Evolutionary conservation across 208 protist species (phyloP), one percentile per base, ranked within the genome.

Genomic region (Trypanosoma brucei): DNA sequence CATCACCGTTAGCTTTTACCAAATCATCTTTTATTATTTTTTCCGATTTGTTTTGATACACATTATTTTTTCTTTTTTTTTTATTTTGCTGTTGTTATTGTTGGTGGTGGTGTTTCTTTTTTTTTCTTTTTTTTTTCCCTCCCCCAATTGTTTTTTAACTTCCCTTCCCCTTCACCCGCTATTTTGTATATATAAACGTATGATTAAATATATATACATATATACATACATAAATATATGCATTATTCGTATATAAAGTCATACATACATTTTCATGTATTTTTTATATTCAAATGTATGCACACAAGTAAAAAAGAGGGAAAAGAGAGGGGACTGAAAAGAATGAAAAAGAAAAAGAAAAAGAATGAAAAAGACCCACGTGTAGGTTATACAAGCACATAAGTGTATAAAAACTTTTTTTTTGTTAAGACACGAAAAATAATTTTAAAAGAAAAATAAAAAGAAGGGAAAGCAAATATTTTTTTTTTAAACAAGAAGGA

Each of bases 241-340:
- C 0, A 22, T 22, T 22, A 22, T 22, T 22, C 22, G 22, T 22
- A 22, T 22, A 22, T 22, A 22, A 22, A 22, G 22, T 22, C 22
- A 22, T 22, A 22, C 22, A 22, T 22, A 22, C 22, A 22, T 22
- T 22, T 22, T 22, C 22, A 22, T 22, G 22, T 22, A 22, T 22
- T 22, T 22, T 22, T 22, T 22, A 22, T 22, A 22, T 22, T 22
- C 11, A 46, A 46, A 46, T 6, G 11, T 14, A 11, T 46, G 6
- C 42, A 46, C 42, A 11, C 6, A 46, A 46, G 42, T 6, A 46
- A 46, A 46, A 37, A 68, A 73, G 46, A 7, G 14, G 66, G 37
- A 66, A 62, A 3, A 56, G 30, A 71, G 34, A 51, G 56, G 55
- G 49, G 33, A 46, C 51, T 59, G 2, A 68, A 59, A 61, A 56